Evolutionary conservation across 1,284 basidiomycete genomes (phyloP).

Genomic region (Cryptococcus jaspeensis): DNA sequence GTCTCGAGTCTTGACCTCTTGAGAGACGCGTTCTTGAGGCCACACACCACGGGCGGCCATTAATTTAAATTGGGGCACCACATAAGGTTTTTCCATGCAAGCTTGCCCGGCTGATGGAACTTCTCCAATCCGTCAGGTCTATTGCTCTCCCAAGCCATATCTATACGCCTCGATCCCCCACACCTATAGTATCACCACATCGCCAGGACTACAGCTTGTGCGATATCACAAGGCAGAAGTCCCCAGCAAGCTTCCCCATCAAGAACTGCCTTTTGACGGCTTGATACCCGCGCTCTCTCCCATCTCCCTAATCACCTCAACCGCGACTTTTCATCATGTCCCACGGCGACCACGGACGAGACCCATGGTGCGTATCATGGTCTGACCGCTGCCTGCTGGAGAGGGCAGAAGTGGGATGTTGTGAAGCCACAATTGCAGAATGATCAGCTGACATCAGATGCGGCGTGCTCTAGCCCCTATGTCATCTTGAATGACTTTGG

Average conservation of each 20-base stretch:
- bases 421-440: not conserved
- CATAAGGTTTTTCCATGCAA: not conserved
- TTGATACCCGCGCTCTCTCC: not conserved
- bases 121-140: constrained; percentile 1
- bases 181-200: not conserved
- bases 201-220: no score
- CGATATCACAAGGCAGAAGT: no score
- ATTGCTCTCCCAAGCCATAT: not conserved
- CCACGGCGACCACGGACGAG: constrained; percentile 86
- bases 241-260: no score
- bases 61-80: not conserved
- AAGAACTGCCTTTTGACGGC: no score
- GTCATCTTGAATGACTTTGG: constrained; percentile 99
- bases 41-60: no score
- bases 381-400: not conserved
- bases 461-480: constrained; percentile 70
- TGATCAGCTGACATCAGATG: not conserved
- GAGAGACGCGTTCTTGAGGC: no score
- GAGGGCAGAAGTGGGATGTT: not conserved
- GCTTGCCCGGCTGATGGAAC: not conserved
- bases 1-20: no score
- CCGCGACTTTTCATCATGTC: constrained; percentile 50
- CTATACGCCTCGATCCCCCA: not conserved
- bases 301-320: constrained; percentile 3
- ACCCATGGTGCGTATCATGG: constrained; percentile 69